A percentile compares a stretch with the other conserved stretches of the same genome.
These are phyloP conservation scores for Astragalus membranaceus DNA, from an alignment of 306 rosid genomes.

Conservation along the genomic window DNA sequence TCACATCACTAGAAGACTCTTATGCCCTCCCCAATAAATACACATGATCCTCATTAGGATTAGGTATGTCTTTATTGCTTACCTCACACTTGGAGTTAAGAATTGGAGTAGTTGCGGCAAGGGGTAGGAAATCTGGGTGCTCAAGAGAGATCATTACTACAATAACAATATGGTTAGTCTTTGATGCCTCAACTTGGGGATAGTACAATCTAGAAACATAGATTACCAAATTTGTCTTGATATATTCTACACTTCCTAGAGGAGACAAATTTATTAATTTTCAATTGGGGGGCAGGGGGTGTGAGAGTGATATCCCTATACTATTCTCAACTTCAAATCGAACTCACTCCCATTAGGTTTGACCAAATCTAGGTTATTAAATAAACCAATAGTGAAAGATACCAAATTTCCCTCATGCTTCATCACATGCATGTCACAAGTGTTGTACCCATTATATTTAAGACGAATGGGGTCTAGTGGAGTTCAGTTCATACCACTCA, in stretches of 20 bases:
- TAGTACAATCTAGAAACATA: neutral
- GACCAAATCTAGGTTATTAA: conserved; percentile 29
- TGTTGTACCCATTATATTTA: conserved; percentile 18
- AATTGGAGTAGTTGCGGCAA: no score
- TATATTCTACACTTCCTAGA: neutral
- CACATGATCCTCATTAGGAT: no score
- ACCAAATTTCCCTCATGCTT: conserved; percentile 34
- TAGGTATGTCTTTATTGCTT: no score
- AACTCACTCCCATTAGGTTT: conserved; percentile 22
- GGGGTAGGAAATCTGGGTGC: no score
- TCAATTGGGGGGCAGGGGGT: conserved; percentile 24
- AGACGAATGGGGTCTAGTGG: conserved; percentile 20
- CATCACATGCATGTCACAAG: conserved; percentile 35
- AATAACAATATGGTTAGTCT: neutral
- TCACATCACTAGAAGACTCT: no score
- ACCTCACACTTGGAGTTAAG: no score
- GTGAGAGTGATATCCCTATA: conserved; percentile 24
- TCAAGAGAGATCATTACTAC: no score
- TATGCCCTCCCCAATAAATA: no score
- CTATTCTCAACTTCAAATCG: conserved; percentile 28
- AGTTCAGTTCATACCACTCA: conserved; percentile 28
- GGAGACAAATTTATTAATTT: neutral
- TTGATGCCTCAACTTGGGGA: neutral
- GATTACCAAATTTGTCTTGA: neutral
- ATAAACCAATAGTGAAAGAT: conserved; percentile 31